These are phyloP conservation scores for Zygotorulaspora mrakii DNA, from an alignment of 1,139 yeast species.

Conservation along the genomic window DNA sequence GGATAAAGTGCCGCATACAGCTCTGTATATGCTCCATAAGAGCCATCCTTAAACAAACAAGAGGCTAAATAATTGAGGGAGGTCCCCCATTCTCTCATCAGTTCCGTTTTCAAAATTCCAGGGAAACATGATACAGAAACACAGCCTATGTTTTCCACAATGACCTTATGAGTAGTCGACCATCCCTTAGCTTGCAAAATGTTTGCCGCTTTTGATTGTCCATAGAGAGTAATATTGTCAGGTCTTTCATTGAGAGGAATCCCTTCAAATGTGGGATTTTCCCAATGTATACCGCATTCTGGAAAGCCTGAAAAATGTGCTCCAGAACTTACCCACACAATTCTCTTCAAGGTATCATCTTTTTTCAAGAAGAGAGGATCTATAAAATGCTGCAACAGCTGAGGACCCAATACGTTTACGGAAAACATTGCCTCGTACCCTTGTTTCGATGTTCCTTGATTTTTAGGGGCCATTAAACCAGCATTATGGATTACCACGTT, in stretches of 20 bases:
- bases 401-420: slow-evolving; percentile 49
- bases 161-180: slow-evolving; percentile 39
- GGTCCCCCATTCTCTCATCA: slow-evolving; percentile 38
- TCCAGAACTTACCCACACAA: slow-evolving; percentile 48
- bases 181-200: slow-evolving; percentile 45
- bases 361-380: slow-evolving; percentile 42
- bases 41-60: slow-evolving; percentile 29
- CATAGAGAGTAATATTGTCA: slow-evolving; percentile 28
- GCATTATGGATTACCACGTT: slow-evolving; percentile 51
- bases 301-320: slow-evolving; percentile 40
- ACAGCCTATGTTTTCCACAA: slow-evolving; percentile 34
- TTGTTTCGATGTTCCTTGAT: slow-evolving; percentile 38
- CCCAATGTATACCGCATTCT: slow-evolving; percentile 43
- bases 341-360: slow-evolving; percentile 35
- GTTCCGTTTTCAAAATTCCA: slow-evolving; percentile 44
- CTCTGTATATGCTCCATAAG: slow-evolving; percentile 44
- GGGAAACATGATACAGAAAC: slow-evolving; percentile 47
- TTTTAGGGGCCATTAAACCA: slow-evolving; percentile 47
- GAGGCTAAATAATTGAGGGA: slow-evolving; percentile 14
- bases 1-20: slow-evolving; percentile 43
- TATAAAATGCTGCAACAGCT: slow-evolving; percentile 44
- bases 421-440: slow-evolving; percentile 49
- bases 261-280: slow-evolving; percentile 36
- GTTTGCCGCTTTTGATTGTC: slow-evolving; percentile 49
- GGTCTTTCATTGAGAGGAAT: slow-evolving; percentile 32